Percentiles rank a stretch among this genome's conserved stretches.
phyloP scores from a whole-genome alignment of 2,329 filamentous ascomycete species.

The Ambrosiella beaveri region DNA sequence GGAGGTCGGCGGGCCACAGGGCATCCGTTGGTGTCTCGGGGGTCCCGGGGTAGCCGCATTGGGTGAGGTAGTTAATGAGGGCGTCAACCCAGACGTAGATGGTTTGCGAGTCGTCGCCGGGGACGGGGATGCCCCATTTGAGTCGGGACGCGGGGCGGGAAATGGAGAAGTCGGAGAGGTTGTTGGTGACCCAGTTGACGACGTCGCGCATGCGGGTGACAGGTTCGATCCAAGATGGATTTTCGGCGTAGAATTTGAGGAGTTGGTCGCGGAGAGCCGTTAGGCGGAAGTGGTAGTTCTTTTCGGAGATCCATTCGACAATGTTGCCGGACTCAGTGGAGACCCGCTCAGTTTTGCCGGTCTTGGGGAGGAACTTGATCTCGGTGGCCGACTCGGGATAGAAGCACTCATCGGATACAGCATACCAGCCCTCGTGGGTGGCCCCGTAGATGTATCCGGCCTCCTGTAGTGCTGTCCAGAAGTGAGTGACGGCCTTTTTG shows the following conservation, averaged over 20 bases:
- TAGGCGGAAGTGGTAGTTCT: slow-evolving; percentile 87
- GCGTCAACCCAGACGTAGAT: slow-evolving; percentile 99
- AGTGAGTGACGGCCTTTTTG: slow-evolving; percentile 67
- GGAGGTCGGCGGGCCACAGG: slow-evolving; percentile 81
- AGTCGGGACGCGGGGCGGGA: slow-evolving; percentile 66
- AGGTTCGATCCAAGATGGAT: slow-evolving; percentile 65
- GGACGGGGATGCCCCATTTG: slow-evolving; percentile 77
- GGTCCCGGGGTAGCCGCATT: slow-evolving; percentile 35
- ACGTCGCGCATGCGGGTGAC: slow-evolving; percentile 59
- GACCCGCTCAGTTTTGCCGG: slow-evolving; percentile 67
- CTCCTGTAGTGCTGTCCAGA: slow-evolving; percentile 68
- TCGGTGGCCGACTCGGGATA: slow-evolving; percentile 66
- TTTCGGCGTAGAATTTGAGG: slow-evolving; percentile 60
- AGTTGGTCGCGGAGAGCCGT: slow-evolving; percentile 66
- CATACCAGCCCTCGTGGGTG: slow-evolving; percentile 91
- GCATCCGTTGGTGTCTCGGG: slow-evolving; percentile 43
- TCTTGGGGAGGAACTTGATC: slow-evolving; percentile 56
- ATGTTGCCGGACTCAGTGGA: slow-evolving; percentile 77
- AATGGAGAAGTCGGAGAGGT: slow-evolving; percentile 74
- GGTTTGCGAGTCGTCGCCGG: slow-evolving; percentile 67
- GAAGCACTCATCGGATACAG: slow-evolving; percentile 89
- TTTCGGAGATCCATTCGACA: slow-evolving; percentile 87
- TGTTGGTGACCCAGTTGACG: slow-evolving; percentile 54
- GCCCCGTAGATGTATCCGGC: slow-evolving; percentile 65
- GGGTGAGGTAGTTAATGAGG: slow-evolving; percentile 82